phyloP scores from a whole-genome alignment of 371 early-diverging fungal genomes.

The Choanephora cucurbitarum region DNA sequence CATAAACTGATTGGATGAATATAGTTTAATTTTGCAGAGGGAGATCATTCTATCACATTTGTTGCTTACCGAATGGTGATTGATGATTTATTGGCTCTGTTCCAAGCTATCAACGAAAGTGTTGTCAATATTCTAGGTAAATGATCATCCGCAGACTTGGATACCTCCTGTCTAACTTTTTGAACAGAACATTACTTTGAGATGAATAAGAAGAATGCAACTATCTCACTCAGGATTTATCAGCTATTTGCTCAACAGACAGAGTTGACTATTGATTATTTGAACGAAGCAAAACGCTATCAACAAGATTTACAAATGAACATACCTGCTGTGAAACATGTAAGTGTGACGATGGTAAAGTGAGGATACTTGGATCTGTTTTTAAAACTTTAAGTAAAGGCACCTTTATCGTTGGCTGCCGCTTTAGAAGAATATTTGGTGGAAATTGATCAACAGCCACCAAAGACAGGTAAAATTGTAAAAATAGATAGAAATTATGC shows the following conservation, averaged over 20 bases:
- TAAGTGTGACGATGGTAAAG: too few relatives aligned
- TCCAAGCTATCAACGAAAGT: conserved; percentile 91
- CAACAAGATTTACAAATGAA: conserved; percentile 71
- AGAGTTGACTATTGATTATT: conserved; percentile 74
- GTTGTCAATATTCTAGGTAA: conserved; percentile 85
- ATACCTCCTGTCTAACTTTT: not conserved
- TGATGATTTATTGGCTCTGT: conserved; percentile 82
- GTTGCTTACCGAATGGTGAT: conserved; percentile 82
- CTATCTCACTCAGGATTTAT: conserved; percentile 78
- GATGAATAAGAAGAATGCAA: conserved; percentile 77
- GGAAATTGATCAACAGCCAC: conserved; percentile 43
- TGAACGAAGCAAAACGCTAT: conserved; percentile 75
- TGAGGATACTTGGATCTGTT: too few relatives aligned
- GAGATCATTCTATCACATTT: conserved; percentile 85
- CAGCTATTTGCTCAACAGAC: conserved; percentile 85
- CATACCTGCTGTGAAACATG: conserved; percentile 85
- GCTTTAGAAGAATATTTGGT: conserved; percentile 86
- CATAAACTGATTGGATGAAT: conserved; percentile 2
- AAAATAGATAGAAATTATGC: too few relatives aligned
- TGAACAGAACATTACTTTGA: conserved; percentile 80
- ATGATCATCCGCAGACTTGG: not conserved
- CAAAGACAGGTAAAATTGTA: not conserved
- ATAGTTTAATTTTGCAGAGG: conserved; percentile 80
- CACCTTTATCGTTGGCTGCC: conserved; percentile 81
- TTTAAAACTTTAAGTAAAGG: too few relatives aligned